These are phyloP conservation scores for Paraleonurus japonicus DNA, from an alignment of 257 asterid genomes.

Conservation along the genomic window DNA sequence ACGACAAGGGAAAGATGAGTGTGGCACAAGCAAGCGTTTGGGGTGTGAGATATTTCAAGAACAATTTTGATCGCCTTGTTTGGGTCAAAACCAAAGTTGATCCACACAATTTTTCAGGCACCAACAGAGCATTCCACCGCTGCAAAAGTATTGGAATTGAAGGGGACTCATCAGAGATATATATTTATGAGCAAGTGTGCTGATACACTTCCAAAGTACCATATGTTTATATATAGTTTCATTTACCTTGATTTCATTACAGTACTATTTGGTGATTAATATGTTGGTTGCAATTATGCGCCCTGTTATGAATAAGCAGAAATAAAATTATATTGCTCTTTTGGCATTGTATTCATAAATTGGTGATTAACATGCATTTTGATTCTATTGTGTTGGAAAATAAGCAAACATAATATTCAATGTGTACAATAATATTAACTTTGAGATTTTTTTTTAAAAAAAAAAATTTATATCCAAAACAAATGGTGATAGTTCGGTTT, in stretches of 20 bases:
- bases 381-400: no score
- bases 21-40: slow-evolving; percentile 23
- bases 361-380: no score
- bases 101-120: slow-evolving; percentile 24
- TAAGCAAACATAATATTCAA: no score
- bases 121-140: slow-evolving; percentile 29
- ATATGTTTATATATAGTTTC: neutral
- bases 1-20: slow-evolving; percentile 14
- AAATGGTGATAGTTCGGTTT: no score
- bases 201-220: neutral
- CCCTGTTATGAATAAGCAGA: no score
- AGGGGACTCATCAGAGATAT: neutral
- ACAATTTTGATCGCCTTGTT: slow-evolving; percentile 24
- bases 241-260: neutral
- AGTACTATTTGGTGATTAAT: neutral
- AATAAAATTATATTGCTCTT: no score
- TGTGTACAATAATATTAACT: no score
- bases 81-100: slow-evolving; percentile 25
- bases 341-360: no score
- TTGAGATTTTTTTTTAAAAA: no score
- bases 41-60: slow-evolving; percentile 18
- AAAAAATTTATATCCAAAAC: no score
- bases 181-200: neutral
- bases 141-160: neutral
- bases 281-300: neutral